phyloP scores from a whole-genome alignment of 441 rosid species.

The Dalechampia spathulata region DNA sequence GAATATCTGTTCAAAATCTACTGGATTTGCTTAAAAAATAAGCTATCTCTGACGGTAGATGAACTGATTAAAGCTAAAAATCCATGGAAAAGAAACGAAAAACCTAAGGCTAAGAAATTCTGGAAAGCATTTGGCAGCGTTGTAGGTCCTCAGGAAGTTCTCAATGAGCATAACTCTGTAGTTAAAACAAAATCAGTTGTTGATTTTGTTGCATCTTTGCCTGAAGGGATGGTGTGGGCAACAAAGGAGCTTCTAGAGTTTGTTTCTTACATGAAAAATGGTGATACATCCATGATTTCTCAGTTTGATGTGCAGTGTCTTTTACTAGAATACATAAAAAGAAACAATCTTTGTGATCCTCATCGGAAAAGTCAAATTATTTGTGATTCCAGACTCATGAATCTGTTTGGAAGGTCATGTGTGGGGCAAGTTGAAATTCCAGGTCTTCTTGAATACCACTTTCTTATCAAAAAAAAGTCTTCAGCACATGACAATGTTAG shows the following conservation, averaged over 20 bases:
- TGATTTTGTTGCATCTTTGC: constrained; percentile 23
- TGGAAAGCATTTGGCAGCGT: no score
- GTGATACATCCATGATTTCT: no score
- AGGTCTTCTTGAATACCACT: constrained; percentile 85
- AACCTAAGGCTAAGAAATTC: constrained; percentile 42
- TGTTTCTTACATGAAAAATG: constrained; percentile 76
- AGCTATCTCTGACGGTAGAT: constrained; percentile 54
- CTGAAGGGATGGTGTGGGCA: constrained; percentile 66
- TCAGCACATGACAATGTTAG: constrained; percentile 49
- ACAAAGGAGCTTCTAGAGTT: constrained; percentile 86
- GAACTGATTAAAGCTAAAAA: constrained; percentile 63
- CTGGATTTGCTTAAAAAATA: constrained; percentile 66
- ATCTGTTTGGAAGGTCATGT: constrained; percentile 76
- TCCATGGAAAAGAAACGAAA: constrained; percentile 61
- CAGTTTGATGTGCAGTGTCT: constrained; percentile 75
- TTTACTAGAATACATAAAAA: constrained; percentile 76
- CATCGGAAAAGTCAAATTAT: constrained; percentile 82
- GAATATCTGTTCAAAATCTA: constrained; percentile 95
- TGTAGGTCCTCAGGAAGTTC: constrained; percentile 30
- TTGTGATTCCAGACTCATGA: constrained; percentile 80
- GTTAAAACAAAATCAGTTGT: no score
- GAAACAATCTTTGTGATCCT: constrained; percentile 86
- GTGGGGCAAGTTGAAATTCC: constrained; percentile 97
- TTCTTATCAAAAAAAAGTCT: constrained; percentile 61
- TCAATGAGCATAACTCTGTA: no score